These are phyloP conservation scores for Botryosphaeria dothidea DNA, from an alignment of 2,329 filamentous ascomycete genomes.

Conservation along the genomic window DNA sequence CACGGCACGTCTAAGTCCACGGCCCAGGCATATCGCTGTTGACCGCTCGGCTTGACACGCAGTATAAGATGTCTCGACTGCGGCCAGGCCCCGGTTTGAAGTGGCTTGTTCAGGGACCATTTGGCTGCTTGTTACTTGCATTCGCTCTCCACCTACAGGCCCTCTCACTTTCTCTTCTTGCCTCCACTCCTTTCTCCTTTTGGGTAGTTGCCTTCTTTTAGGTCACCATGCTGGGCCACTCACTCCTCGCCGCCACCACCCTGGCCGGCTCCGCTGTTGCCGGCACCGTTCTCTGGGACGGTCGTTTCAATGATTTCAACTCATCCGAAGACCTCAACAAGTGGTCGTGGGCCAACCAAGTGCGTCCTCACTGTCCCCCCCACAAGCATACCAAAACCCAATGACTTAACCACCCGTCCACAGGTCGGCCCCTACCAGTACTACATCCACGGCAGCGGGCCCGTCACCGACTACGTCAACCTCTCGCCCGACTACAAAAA, in stretches of 20 bases:
- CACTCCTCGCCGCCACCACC: neutral
- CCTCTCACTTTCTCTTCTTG: neutral
- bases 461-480: constrained; percentile 62
- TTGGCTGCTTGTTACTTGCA: neutral
- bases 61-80: neutral
- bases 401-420: neutral
- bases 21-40: neutral
- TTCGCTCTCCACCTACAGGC: neutral
- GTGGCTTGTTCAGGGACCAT: neutral
- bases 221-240: neutral
- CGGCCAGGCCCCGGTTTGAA: neutral
- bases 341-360: constrained; percentile 34
- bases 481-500: constrained; percentile 64
- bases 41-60: neutral
- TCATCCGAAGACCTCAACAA: constrained; percentile 57
- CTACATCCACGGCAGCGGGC: constrained; percentile 68
- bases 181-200: neutral
- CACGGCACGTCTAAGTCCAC: neutral
- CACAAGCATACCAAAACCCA: constrained; percentile 58
- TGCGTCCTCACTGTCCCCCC: neutral
- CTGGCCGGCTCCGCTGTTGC: constrained; percentile 4
- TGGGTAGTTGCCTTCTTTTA: neutral
- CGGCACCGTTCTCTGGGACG: constrained; percentile 63
- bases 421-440: constrained; percentile 70
- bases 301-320: constrained; percentile 63